Evolutionary conservation across 495 filamentous ascomycete species (phyloP), one percentile per base, ranked within the genome.

Genomic region (Talaromyces borbonicus): DNA sequence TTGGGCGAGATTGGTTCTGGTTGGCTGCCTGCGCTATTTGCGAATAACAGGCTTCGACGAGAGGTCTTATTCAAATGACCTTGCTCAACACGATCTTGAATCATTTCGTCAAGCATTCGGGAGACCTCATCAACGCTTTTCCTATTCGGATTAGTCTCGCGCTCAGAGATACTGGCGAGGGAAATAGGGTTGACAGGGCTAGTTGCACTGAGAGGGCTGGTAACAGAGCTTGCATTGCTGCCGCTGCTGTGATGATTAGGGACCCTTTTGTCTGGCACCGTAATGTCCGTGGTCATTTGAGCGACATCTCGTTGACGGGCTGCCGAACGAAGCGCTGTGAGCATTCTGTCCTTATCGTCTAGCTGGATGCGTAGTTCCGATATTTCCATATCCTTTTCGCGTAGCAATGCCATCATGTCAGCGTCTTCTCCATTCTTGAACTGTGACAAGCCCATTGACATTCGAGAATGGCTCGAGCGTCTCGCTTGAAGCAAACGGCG

Each of bases 281-380:
- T 57, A 5, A 64, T 51, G 31, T 77, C 71, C 18, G 61, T 56
- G 4, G 69, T 63, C n/a, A 72, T 51, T 32, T 83, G 86, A n/a
- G 90, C 89, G 15, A 82, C 73, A 37, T 97, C 92, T 23, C 92
- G 76, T 49, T 94, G 92, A 27, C 89, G 74, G 14, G 88, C 80
- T 6, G 90, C 87, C 40, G 74, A 90, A n/a, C 89, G 80, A 35
- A 97, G 72, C 0, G 92, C 92, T 12, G 80, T 68, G 22, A 97
- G 71, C 93, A 97, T 98, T 12, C 81, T 78, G 56, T 95, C 90
- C 56, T 97, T 96, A 65, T 98, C 93, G 53, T 97, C 92, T 2
- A 98, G 74, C 48, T 87, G 80, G 18, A 88, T 84, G 11, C 88
- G 78, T 23, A 98, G 77, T 53, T 95, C 90, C 23, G 83, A 79